A percentile compares a stretch with the other conserved stretches of the same genome.
Conservation (phyloP, 129 eudicot species). For the Artemisia annua region DNA sequence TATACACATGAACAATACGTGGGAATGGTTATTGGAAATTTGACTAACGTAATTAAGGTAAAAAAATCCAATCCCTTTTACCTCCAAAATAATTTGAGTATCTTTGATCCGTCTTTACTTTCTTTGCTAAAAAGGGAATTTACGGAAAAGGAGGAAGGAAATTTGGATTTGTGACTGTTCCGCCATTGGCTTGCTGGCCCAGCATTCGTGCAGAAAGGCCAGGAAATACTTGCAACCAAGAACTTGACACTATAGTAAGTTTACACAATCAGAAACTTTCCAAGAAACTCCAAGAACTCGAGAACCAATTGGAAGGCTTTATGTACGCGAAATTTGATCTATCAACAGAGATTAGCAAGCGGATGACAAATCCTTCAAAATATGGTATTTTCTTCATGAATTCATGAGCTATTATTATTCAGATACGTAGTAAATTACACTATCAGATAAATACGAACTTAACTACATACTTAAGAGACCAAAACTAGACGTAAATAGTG, state of each 20-base stretch:
- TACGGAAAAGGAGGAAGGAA: slow-evolving; percentile 36
- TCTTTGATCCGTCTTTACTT: not conserved
- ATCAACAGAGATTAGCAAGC: slow-evolving; percentile 6
- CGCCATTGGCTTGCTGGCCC: slow-evolving; percentile 33
- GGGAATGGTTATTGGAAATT: slow-evolving; percentile 39
- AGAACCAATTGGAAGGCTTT: slow-evolving; percentile 38
- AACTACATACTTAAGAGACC: too few species aligned
- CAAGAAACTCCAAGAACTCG: slow-evolving; percentile 10
- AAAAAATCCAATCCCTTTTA: not conserved
- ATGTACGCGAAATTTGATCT: slow-evolving; percentile 38
- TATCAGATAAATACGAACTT: too few species aligned
- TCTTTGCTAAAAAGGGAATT: slow-evolving; percentile 11
- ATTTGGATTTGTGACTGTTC: slow-evolving; percentile 25
- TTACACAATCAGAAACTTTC: slow-evolving; percentile 36
- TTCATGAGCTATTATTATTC: too few species aligned
- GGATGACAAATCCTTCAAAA: slow-evolving; percentile 27
- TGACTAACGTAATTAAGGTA: slow-evolving; percentile 34
- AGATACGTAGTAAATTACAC: too few species aligned
- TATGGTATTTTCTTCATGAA: slow-evolving; percentile 25
- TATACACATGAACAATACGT: slow-evolving; percentile 33
- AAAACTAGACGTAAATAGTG: too few species aligned
- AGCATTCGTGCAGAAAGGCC: slow-evolving; percentile 21
- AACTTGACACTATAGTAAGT: slow-evolving; percentile 19
- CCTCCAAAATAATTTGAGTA: not conserved
- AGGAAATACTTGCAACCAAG: slow-evolving; percentile 20